Base-by-base conservation (phyloP, 306 rosid genomes). In the Citrullus colocynthis region DNA sequence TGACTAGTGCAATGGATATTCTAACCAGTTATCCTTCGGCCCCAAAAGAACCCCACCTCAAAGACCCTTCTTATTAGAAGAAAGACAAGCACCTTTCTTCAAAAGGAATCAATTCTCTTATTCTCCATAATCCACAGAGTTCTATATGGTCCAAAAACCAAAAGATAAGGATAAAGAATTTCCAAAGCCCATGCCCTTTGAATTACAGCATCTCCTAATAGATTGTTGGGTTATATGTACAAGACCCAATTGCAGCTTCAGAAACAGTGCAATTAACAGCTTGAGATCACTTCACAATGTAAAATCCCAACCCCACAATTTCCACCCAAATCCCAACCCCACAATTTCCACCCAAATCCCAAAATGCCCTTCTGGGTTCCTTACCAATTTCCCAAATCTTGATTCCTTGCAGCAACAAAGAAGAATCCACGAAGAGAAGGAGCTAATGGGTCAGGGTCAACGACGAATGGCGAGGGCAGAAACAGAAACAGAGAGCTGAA, bases 311-410 rank as follows among this genome's bases (percentile, higher is more conserved):
- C 20, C 75, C 34, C 73, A 44, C 55, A 30, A 37, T 20, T 21
- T 20, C 36, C 30, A 24, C 64, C 71, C 37, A 54, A 77, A 77
- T 20, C 17, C 57, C 5, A 37, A 74, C n/a, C n/a, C n/a, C n/a
- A n/a, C 16, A 28, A n/a, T 20, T 21, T 20, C 36, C 30, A 24
- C 64, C 71, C 37, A 54, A 77, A 77, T 20, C 17, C 57, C 5
- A 37, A 74, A 74, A 15, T 52, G 24, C 57, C 44, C 56, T 70
- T 67, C 15, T 80, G 70, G 34, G 72, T 72, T 52, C 49, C 56
- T 66, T 45, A 67, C 21, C 55, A 67, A 74, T 24, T 42, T 45
- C 58, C 83, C 65, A 55, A 82, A 83, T 74, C 80, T 77, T 78
- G 78, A 74, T 30, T 74, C 54, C 36, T 82, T 20, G 42, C 75